Conservation (phyloP, 129 eudicot genomes). For the Glebionis coronaria region DNA sequence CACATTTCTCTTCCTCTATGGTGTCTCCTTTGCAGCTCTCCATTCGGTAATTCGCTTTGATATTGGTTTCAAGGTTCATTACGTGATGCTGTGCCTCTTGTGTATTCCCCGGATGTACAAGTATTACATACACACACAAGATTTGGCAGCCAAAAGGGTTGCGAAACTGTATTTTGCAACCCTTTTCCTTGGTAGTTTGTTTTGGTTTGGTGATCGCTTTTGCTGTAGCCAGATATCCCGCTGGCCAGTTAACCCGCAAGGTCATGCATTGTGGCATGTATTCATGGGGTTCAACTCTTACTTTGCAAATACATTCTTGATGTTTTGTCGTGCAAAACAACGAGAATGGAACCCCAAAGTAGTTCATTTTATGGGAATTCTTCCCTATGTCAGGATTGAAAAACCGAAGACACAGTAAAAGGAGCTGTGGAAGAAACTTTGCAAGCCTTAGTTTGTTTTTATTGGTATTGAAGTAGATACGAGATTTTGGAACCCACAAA, state of each 20-base stretch:
- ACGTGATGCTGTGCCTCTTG: slow-evolving; percentile 36
- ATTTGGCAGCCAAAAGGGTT: slow-evolving; percentile 59
- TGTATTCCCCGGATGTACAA: slow-evolving; percentile 57
- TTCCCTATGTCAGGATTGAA: slow-evolving; percentile 75
- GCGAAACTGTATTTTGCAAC: slow-evolving; percentile 62
- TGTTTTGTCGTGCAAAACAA: slow-evolving; percentile 90
- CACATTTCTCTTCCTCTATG: slow-evolving; percentile 52
- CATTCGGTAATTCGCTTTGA: slow-evolving; percentile 41
- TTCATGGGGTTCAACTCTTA: slow-evolving; percentile 83
- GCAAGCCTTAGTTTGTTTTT: too few relatives aligned
- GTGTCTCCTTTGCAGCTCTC: slow-evolving; percentile 38
- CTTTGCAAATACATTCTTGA: slow-evolving; percentile 73
- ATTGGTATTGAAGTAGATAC: slow-evolving; percentile 14
- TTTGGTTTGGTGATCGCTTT: slow-evolving; percentile 72
- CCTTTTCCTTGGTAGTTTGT: slow-evolving; percentile 48
- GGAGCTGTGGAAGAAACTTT: too few relatives aligned
- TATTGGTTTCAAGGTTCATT: slow-evolving; percentile 50
- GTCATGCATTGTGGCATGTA: slow-evolving; percentile 88
- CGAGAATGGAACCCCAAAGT: slow-evolving; percentile 73
- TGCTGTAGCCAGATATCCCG: slow-evolving; percentile 51
- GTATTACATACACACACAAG: slow-evolving; percentile 46
- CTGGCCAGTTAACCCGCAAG: slow-evolving; percentile 85
- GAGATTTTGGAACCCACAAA: slow-evolving; percentile 11
- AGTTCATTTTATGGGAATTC: slow-evolving; percentile 51
- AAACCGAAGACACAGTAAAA: slow-evolving; percentile 59